These are phyloP conservation scores for Setaria italica DNA, from an alignment of 202 grass and related monocot species.

Conservation along the genomic window DNA sequence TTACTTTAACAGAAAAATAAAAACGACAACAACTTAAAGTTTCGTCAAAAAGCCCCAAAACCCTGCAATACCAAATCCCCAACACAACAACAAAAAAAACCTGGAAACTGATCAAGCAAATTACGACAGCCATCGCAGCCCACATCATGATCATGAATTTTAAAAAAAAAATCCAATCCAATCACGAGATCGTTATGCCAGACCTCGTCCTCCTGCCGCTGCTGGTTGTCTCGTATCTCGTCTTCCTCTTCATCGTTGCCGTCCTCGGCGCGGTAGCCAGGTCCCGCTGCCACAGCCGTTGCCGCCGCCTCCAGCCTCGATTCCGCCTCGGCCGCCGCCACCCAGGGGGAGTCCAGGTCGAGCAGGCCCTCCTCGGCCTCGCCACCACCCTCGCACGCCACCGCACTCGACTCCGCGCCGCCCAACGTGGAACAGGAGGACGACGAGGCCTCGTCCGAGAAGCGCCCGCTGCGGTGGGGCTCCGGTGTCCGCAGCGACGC, in stretches of 20 bases:
- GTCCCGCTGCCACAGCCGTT: background rate
- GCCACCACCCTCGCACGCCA: background rate
- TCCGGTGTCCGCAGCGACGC: background rate
- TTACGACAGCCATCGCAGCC: background rate
- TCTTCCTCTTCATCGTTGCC: constrained; percentile 32
- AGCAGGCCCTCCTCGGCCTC: constrained; percentile 25
- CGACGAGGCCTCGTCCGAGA: background rate
- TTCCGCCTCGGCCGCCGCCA: constrained; percentile 29
- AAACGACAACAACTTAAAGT: background rate
- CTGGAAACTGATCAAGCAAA: background rate
- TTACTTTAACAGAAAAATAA: background rate
- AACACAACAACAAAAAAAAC: background rate
- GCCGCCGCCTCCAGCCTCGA: constrained; percentile 23
- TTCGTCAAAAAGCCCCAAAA: background rate
- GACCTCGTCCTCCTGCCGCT: constrained; percentile 50
- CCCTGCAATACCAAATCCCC: constrained; percentile 1
- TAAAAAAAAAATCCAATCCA: constrained; percentile 35
- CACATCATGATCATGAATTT: constrained; percentile 45
- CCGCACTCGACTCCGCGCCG: background rate
- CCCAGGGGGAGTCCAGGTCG: constrained; percentile 42
- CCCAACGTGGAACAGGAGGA: background rate
- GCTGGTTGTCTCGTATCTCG: constrained; percentile 50
- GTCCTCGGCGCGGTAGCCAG: background rate
- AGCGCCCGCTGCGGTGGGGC: background rate
- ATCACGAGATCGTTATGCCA: constrained; percentile 33